Evolutionary conservation across 2,329 filamentous ascomycete genomes (phyloP), one percentile per base, ranked within the genome.

Genomic region (Fusarium incarnatum): DNA sequence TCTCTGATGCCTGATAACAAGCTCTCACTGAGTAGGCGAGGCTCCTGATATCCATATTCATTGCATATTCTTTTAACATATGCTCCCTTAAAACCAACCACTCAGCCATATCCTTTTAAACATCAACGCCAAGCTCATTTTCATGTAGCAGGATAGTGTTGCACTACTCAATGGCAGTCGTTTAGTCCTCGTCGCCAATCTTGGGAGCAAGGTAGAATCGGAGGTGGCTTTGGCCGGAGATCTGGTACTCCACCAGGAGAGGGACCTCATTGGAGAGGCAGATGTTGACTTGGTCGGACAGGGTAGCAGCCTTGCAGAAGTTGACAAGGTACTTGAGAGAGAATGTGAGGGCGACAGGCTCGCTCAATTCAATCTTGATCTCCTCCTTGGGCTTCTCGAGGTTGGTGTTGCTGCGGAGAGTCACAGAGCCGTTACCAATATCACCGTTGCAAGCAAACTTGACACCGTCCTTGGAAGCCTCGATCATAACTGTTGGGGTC

Each of bases 301-400:
- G 86, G 56, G 89, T 91, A 70, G 94, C 92, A 34, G 97, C 97
- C 86, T 99, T 99, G 92, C 96, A 98, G 86, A 99, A 99, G 88
- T 98, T 98, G 87, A 97, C 93, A 5, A 99, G 91, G 84, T 99
- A 99, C 86, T 99, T 99, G 77, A 99, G 92, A 34, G 96, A 98
- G 86, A 99, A 99, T 52, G 95, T 98, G 70, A 99, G 88, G 37
- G 93, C 88, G 66, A 99, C 96, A 54, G 96, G 94, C 85, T 99
- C 97, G 41, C 89, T 92, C 67, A 99, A 89, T 78, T 94, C 90
- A 81, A 99, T 98, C 72, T 93, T 88, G 76, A 98, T 92, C 78
- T 94, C 93, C 78, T 91, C 86, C 12, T 92, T 89, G 49, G 93
- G 91, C 85, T 98, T 97, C 42, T 98, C 95, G 71, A 98, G 88